Evolutionary conservation across 2,329 filamentous ascomycete species (phyloP).

Genomic region (Cladosporium sp.): DNA sequence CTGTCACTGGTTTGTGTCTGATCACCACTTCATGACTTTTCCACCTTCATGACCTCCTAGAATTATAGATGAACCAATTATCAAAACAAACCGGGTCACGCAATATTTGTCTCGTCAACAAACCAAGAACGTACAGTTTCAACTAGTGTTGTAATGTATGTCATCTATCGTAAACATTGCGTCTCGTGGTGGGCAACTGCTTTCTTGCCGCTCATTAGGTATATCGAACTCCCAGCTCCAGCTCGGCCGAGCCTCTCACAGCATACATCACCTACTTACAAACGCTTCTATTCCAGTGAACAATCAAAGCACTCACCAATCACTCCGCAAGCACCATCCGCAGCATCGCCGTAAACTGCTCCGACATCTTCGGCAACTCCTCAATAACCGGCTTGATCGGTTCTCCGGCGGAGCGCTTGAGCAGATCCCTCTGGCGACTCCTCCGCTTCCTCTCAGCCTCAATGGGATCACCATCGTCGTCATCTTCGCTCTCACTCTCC

Average conservation of each 20-base stretch:
- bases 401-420: constrained; percentile 44
- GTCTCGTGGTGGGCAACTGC: neutral
- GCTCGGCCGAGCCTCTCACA: neutral
- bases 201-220: neutral
- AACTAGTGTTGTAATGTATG: neutral
- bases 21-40: neutral
- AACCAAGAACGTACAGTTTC: too few relatives aligned
- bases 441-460: constrained; percentile 76
- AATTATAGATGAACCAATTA: neutral
- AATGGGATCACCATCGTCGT: constrained; percentile 73
- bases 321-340: constrained; percentile 30
- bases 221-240: neutral
- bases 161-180: constrained; percentile 6
- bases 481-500: constrained; percentile 67
- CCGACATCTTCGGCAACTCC: constrained; percentile 32
- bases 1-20: neutral
- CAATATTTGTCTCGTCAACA: neutral
- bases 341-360: constrained; percentile 33
- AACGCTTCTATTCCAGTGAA: neutral
- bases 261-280: neutral
- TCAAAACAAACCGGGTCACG: too few relatives aligned
- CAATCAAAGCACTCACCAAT: neutral
- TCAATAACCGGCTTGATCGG: constrained; percentile 33
- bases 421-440: constrained; percentile 70
- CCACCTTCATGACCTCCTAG: neutral